phyloP scores from a whole-genome alignment of 805 yeast species.

The Pichia californica region DNA sequence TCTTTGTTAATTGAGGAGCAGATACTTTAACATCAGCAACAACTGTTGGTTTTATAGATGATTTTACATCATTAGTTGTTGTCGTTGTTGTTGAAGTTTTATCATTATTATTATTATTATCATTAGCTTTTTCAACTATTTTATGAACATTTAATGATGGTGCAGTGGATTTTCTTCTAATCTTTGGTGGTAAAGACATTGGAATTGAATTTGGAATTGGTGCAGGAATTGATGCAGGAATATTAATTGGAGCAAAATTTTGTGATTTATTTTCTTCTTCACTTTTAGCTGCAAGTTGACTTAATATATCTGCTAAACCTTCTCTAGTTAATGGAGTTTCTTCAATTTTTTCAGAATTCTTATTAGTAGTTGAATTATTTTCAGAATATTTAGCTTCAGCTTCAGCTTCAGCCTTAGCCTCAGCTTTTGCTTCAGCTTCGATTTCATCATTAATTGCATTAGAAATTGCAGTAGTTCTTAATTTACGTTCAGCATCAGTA shows the following conservation, averaged over 20 bases:
- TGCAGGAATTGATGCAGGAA: background rate
- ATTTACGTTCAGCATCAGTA: background rate
- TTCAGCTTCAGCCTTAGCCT: background rate
- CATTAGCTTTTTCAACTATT: constrained; percentile 10
- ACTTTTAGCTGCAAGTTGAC: background rate
- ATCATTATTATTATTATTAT: background rate
- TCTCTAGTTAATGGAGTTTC: constrained; percentile 10
- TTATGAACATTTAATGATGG: constrained; percentile 19
- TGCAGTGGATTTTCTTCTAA: constrained; percentile 13
- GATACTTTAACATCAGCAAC: constrained; percentile 6
- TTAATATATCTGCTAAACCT: constrained; percentile 9
- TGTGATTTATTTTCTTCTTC: background rate
- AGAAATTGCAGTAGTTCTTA: background rate
- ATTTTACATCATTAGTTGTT: background rate
- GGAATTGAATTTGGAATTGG: background rate
- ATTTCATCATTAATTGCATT: background rate
- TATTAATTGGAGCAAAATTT: background rate
- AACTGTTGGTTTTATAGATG: background rate
- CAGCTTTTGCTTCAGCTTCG: constrained; percentile 1
- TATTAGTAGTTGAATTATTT: no score
- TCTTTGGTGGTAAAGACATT: constrained; percentile 1
- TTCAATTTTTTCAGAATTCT: no score
- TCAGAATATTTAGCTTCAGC: constrained; percentile 1
- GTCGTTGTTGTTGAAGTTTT: background rate
- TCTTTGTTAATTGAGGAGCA: constrained; percentile 9